Percentiles rank a stretch among this genome's conserved stretches.
Conservation (phyloP, 805 yeast species). For the Yueomyces sp. region DNA sequence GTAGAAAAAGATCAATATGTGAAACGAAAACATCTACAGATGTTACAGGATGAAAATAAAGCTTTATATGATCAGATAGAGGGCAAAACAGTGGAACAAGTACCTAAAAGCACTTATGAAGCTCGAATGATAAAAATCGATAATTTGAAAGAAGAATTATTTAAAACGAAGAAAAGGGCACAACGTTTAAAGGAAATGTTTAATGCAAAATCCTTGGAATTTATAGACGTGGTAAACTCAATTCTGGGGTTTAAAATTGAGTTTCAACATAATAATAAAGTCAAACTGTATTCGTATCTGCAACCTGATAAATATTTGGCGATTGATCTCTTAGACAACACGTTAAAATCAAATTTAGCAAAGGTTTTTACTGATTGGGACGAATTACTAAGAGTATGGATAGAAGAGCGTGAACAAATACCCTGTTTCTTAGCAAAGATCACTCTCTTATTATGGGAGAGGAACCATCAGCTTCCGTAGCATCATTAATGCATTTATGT, state of each 20-base stretch:
- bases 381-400: slow-evolving; percentile 51
- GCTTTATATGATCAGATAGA: slow-evolving; percentile 29
- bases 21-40: slow-evolving; percentile 37
- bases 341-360: slow-evolving; percentile 35
- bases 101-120: slow-evolving; percentile 55
- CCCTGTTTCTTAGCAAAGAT: slow-evolving; percentile 71
- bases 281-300: slow-evolving; percentile 40
- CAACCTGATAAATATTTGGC: slow-evolving; percentile 32
- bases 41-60: slow-evolving; percentile 44
- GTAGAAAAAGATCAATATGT: slow-evolving; percentile 46
- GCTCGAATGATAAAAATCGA: slow-evolving; percentile 42
- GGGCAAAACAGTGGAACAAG: slow-evolving; percentile 7
- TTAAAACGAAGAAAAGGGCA: slow-evolving; percentile 37
- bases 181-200: slow-evolving; percentile 43
- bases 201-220: slow-evolving; percentile 54
- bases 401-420: slow-evolving; percentile 51
- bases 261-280: slow-evolving; percentile 42
- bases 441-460: slow-evolving; percentile 50
- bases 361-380: slow-evolving; percentile 27
- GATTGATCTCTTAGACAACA: slow-evolving; percentile 42
- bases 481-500: background rate
- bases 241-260: slow-evolving; percentile 66
- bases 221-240: slow-evolving; percentile 50
- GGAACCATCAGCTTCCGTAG: slow-evolving; percentile 3
- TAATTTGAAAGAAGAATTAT: slow-evolving; percentile 33